A percentile compares a stretch with the other conserved stretches of the same genome.
These are phyloP conservation scores for Pseudocercospora pini-densiflorae DNA, from an alignment of 2,329 filamentous ascomycete genomes.

Conservation along the genomic window DNA sequence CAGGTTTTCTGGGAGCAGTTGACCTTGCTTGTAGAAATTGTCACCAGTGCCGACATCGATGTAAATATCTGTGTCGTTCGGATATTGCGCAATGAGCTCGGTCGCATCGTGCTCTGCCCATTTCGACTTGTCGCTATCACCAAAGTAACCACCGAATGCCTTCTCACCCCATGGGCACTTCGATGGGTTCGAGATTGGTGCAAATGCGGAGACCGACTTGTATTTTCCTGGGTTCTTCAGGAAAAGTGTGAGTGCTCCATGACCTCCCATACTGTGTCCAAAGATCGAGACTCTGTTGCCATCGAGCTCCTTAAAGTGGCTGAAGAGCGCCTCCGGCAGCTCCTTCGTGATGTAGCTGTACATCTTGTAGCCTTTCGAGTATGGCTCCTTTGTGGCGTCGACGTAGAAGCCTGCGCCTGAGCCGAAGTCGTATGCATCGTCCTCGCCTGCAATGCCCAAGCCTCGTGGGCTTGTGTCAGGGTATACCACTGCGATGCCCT, in stretches of 20 bases:
- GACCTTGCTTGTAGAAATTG: conserved; percentile 94
- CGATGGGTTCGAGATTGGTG: conserved; percentile 38
- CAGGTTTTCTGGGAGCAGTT: conserved; percentile 93
- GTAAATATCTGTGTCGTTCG: conserved; percentile 73
- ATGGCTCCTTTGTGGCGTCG: conserved; percentile 78
- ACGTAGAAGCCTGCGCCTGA: conserved; percentile 93
- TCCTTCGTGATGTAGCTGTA: conserved; percentile 90
- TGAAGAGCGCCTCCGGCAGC: conserved; percentile 78
- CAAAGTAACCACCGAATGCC: conserved; percentile 90
- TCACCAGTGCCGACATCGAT: conserved; percentile 95
- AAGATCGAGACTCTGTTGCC: conserved; percentile 74
- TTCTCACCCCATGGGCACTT: conserved; percentile 94
- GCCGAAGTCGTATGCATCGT: conserved; percentile 91
- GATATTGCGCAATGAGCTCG: conserved; percentile 80
- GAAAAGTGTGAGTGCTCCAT: conserved; percentile 91
- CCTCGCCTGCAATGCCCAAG: conserved; percentile 78
- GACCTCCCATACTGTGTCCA: conserved; percentile 96
- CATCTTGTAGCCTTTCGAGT: conserved; percentile 84
- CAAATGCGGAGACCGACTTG: conserved; percentile 45
- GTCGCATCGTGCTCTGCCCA: conserved; percentile 94
- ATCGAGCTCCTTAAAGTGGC: conserved; percentile 74
- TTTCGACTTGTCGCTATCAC: conserved; percentile 69
- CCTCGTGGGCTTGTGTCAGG: conserved; percentile 93
- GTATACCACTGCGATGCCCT: conserved; percentile 89
- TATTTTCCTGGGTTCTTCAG: conserved; percentile 90